phyloP scores from a whole-genome alignment of 108 stramenopile species.

The Nitzschia sp. region DNA sequence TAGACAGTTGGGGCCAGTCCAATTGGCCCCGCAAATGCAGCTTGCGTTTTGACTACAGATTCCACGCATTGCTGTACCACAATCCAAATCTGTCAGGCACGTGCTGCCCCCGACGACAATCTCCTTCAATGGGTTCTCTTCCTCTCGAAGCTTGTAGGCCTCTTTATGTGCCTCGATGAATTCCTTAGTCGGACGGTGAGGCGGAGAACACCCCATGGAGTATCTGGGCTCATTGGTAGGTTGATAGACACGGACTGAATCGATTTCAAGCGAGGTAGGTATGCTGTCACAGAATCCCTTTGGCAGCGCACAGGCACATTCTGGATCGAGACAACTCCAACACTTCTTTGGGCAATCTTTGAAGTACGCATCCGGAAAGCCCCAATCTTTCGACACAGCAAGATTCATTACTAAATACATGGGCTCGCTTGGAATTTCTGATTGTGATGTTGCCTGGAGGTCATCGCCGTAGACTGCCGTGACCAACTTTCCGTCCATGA shows the following conservation, averaged over 20 bases:
- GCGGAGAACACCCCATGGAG: constrained; percentile 72
- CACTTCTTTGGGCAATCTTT: constrained; percentile 69
- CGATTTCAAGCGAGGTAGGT: constrained; percentile 81
- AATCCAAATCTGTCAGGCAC: constrained; percentile 46
- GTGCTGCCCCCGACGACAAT: constrained; percentile 52
- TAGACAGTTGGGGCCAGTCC: constrained; percentile 15
- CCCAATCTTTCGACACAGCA: constrained; percentile 77
- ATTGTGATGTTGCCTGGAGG: constrained; percentile 46
- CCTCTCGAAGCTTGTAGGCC: constrained; percentile 60
- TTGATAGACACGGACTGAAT: constrained; percentile 85
- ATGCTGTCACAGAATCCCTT: constrained; percentile 81
- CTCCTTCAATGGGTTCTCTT: constrained; percentile 54
- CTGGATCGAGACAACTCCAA: constrained; percentile 75
- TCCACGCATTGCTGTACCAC: constrained; percentile 42
- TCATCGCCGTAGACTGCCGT: constrained; percentile 57
- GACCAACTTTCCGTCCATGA: constrained; percentile 56
- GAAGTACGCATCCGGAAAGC: constrained; percentile 75
- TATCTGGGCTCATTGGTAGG: constrained; percentile 63
- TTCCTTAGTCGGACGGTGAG: constrained; percentile 61
- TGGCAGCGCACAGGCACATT: constrained; percentile 81
- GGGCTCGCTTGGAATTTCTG: constrained; percentile 80
- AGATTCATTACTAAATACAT: constrained; percentile 87
- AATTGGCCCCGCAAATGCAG: constrained; percentile 3
- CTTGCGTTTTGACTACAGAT: not conserved
- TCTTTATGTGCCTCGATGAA: constrained; percentile 78